Base-by-base conservation (phyloP, 768 basidiomycete genomes). In the Crassisporium funariophilum region DNA sequence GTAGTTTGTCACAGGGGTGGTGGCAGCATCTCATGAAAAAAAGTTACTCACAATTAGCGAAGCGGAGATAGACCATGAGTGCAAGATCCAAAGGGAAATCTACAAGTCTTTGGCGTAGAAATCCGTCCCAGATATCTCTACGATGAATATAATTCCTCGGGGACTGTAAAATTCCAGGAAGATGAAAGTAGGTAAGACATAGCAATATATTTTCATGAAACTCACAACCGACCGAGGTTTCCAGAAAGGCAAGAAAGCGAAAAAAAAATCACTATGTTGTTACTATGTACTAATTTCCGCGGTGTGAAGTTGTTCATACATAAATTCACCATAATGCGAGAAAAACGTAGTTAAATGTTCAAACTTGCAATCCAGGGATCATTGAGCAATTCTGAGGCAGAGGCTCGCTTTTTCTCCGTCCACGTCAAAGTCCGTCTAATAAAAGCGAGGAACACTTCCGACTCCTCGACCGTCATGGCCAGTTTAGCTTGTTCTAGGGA, bases 401-500 rank as follows among this genome's bases (percentile, higher is more conserved):
- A 40, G 20, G 20, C 38, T 19, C 38, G 38, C 38, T 11, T 22
- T 40, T 40, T 13, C 38, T 22, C 20, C 38, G 38, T 40, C 38
- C 38, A 40, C 12, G 38, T 40, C 38, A 40, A 40, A 17, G 38
- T 40, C 16, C 38, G 38, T 40, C 20, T 40, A 17, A 40, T 17
- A 40, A 40, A 40, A 17, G 38, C 38, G 20, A 40, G 38, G 20
- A 40, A 40, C 38, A 21, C 38, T 19, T 17, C 38, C 38, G 38
- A 40, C 38, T 22, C 38, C 27, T 29, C 27, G 27, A 22, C 38
- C 20, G 38, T 40, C 38, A 40, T 17, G 11, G 38, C 21, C 38
- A 17, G 15, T 40, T 40, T 40, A 12, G 16, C 20, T 19, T 21
- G 12, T 40, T 40, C 38, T 11, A 40, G 38, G 11, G 38, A 40